Evolutionary conservation across 345 rosid species (phyloP), one percentile per base, ranked within the genome.

Genomic region (Combretum micranthum): DNA sequence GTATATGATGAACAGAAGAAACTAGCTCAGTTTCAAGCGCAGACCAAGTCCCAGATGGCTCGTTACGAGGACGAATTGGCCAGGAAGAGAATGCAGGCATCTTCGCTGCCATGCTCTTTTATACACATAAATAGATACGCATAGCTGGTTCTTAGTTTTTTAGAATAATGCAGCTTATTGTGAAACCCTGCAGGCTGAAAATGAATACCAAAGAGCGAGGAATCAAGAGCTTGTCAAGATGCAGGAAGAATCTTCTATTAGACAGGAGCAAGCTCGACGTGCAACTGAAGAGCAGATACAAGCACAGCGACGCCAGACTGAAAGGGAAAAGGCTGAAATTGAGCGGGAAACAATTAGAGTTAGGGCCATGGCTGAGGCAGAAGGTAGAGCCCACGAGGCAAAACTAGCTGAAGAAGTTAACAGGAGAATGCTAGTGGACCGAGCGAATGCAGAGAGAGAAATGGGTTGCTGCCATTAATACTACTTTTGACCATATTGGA

Each of bases 41-140:
- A 93, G 67, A 82, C 86, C 22, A 93, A 88, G 75, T 82, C 99
- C 42, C 96, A 87, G 73, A 89, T 87, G 94, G 94, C 93, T 42
- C 91, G 88, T 44, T 93, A 89, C 66, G 97, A 85, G 73, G 96
- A 89, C 57, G 99, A 93, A 46, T 50, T 93, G 66, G 91, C 96
- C 48, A 86, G 96, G 78, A 89, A 89, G 82, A 77, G 99, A 80
- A 89, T 89, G 99, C 97, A 88, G 97, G 98, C 80, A 84, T 69
- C 84, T 47, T 23, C 45, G 16, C 52, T 22, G 21, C 39, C 39
- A 17, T 51, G 44, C 37, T 50, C 16, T 39, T 55, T 56, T 20
- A 21, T 50, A 15, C 54, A 64, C 25, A 14, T 11, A 2, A 1
- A 56, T 17, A 12, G 32, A 20, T 23, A 22, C 21, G 26, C 48